These are phyloP conservation scores for Cyclanthera cordifolia DNA, from an alignment of 306 rosid species.

Conservation along the genomic window DNA sequence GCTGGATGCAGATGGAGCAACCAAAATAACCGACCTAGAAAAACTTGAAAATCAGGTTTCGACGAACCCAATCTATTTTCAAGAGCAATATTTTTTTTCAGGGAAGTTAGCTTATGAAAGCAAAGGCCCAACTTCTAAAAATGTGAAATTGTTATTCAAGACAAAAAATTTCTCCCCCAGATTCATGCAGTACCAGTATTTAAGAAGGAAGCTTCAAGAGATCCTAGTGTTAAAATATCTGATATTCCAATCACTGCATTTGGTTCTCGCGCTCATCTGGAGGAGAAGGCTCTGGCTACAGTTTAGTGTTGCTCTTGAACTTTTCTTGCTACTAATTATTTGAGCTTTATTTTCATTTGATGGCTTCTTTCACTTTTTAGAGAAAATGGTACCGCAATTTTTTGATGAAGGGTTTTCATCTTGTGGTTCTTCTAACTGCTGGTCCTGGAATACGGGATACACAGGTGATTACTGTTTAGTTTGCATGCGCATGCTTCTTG, in stretches of 20 bases:
- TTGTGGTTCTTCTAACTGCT: constrained; percentile 86
- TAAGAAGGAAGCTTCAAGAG: constrained; percentile 32
- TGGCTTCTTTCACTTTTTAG: constrained; percentile 34
- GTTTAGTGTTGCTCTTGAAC: constrained; percentile 34
- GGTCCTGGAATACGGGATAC: constrained; percentile 98
- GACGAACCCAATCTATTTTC: not conserved
- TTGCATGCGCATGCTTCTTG: not conserved
- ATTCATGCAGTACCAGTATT: constrained; percentile 35
- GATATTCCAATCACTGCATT: constrained; percentile 76
- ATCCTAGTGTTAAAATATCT: constrained; percentile 51
- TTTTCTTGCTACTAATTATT: not conserved
- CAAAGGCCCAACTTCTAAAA: not conserved
- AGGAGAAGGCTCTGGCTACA: constrained; percentile 87
- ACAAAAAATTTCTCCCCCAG: constrained; percentile 22
- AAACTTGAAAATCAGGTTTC: constrained; percentile 82
- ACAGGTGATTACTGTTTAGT: constrained; percentile 36
- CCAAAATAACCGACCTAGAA: constrained; percentile 69
- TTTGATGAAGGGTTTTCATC: constrained; percentile 98
- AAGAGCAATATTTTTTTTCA: not conserved
- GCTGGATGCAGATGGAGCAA: constrained; percentile 99
- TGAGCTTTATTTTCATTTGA: constrained; percentile 5
- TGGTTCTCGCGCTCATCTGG: constrained; percentile 98
- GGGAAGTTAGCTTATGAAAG: not conserved
- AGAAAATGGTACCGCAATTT: constrained; percentile 94
- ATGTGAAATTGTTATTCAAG: not conserved